Base-by-base conservation (phyloP, 177 flowering plant species). In the Vitis hybrid region DNA sequence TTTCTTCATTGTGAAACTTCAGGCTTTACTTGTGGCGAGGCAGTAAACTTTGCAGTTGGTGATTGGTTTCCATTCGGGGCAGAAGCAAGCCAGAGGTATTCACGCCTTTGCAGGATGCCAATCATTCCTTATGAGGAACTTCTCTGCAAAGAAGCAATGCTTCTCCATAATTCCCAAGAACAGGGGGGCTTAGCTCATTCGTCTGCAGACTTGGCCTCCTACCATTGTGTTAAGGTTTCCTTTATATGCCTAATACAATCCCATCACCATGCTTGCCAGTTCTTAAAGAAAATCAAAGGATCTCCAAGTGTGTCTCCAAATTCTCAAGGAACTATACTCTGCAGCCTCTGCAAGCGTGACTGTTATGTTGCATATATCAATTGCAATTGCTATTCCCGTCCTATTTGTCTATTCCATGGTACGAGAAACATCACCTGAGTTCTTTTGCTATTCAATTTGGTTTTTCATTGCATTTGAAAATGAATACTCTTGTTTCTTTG, bases 1-100 rank as follows among this genome's bases (percentile, higher is more conserved):
- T n/a, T 21, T 12, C 21, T 17, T 17, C 17, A 5, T 39, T 73
- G 15, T 14, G 9, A 18, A 51, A 56, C 52, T 54, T 17, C 23
- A 79, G 82, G 82, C 6, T 79, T 79, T 51, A 76, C 73, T 21
- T 76, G 72, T 70, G 79, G 77, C 1, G 82, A 79, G 75, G 79
- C 82, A 54, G 82, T 73, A 2, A 79, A 79, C 54, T 66, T 79
- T 70, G 76, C 79, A 11, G 56, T 65, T 51, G 63, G 72, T 21
- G 80, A 74, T 30, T 80, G 80, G 83, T 75, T 80, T 62, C 72
- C 65, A 11, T 61, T 71, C 6, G 82, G 80, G 3, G 80, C 64
- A 11, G 64, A 11, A 1, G 82, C 82, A 6, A 50, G 70, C 17
- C 5, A 23, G 6, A 70, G 69, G 13, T 74, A 77, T 62, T 77